These are phyloP conservation scores for Volvox africanus DNA, from an alignment of 139 green algal species.

Conservation along the genomic window DNA sequence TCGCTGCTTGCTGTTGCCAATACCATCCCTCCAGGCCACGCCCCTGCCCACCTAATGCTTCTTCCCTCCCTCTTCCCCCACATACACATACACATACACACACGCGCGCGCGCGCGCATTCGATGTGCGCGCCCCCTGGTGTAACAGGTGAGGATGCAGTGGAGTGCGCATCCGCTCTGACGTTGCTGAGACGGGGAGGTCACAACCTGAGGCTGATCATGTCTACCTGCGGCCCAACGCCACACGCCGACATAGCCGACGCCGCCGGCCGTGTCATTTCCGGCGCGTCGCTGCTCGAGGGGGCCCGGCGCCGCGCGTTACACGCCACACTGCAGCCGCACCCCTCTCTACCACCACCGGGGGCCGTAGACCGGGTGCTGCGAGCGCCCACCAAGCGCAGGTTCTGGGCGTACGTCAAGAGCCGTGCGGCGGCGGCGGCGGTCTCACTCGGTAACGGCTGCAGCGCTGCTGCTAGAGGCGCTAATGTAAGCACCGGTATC, in stretches of 20 bases:
- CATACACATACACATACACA: background rate
- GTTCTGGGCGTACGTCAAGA: constrained; percentile 25
- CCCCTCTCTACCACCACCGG: background rate
- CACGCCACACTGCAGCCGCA: constrained; percentile 23
- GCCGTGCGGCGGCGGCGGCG: background rate
- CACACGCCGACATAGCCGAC: too few species aligned
- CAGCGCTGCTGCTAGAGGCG: background rate
- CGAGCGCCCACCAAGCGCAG: constrained; percentile 27
- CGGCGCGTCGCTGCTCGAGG: background rate
- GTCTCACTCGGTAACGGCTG: background rate
- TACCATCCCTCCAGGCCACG: too few species aligned
- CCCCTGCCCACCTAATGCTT: too few species aligned
- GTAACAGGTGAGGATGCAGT: background rate
- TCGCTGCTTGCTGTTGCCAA: background rate
- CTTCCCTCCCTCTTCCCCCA: background rate
- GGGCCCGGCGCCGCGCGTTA: background rate
- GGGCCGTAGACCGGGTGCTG: background rate
- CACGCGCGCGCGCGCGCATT: background rate
- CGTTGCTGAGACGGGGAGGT: background rate
- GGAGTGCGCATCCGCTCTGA: background rate
- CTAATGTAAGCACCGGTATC: background rate
- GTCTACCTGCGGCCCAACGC: background rate
- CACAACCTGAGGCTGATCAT: background rate
- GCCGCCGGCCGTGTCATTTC: background rate
- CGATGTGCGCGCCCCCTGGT: background rate